Evolutionary conservation across 352 stramenopile genomes (phyloP).

Genomic region (Pythium rishiriense): DNA sequence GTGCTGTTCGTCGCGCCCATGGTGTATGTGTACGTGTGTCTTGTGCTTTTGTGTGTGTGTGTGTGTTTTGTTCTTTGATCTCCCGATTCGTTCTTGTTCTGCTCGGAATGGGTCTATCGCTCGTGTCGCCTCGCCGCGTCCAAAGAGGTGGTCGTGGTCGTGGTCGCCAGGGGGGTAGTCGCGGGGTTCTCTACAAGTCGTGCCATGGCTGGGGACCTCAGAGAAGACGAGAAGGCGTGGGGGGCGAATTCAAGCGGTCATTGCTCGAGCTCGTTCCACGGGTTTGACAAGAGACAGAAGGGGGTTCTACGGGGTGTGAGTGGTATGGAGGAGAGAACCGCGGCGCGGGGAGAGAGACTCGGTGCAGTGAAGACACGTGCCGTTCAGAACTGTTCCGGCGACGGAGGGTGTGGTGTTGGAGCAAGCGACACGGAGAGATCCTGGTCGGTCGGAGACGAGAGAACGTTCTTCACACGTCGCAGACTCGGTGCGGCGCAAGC

Average conservation of each 20-base stretch:
- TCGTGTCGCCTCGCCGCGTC: slow-evolving; percentile 20
- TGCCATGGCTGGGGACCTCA: slow-evolving; percentile 33
- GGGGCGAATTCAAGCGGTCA: slow-evolving; percentile 34
- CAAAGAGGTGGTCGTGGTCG: slow-evolving; percentile 10
- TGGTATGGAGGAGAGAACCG: background rate
- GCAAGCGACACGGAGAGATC: slow-evolving; percentile 1
- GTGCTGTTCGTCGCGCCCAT: slow-evolving; percentile 84
- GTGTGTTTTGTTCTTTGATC: slow-evolving; percentile 9
- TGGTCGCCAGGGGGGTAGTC: slow-evolving; percentile 8
- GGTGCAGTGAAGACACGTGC: background rate
- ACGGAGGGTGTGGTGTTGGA: background rate
- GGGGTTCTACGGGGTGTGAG: slow-evolving; percentile 16
- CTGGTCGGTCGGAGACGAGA: background rate
- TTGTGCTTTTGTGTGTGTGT: slow-evolving; percentile 13
- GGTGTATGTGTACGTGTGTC: slow-evolving; percentile 14
- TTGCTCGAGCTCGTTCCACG: slow-evolving; percentile 29
- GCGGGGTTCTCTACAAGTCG: slow-evolving; percentile 26
- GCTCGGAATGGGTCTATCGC: slow-evolving; percentile 15
- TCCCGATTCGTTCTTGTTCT: slow-evolving; percentile 3
- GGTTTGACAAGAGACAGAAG: slow-evolving; percentile 23
- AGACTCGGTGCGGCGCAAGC: background rate
- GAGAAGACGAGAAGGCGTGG: slow-evolving; percentile 8
- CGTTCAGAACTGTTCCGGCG: background rate
- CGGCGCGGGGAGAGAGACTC: background rate
- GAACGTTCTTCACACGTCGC: background rate